These are phyloP conservation scores for Ceratobasidium sp. DNA, from an alignment of 1,284 basidiomycete species.

Conservation along the genomic window DNA sequence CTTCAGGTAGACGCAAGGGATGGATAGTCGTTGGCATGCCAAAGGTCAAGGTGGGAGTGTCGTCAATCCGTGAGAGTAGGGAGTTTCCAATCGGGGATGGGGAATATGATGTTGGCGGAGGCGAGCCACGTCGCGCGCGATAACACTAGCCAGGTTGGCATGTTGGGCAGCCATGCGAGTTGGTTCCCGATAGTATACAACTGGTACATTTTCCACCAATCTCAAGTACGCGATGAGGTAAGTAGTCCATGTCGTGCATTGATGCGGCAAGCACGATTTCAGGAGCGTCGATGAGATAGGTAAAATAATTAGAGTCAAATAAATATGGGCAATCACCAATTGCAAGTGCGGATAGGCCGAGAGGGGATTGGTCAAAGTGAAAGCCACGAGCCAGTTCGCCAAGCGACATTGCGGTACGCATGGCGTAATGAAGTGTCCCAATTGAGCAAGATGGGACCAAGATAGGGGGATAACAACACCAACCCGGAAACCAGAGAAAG, in stretches of 20 bases:
- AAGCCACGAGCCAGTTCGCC: constrained; percentile 25
- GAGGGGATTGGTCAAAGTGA: not conserved
- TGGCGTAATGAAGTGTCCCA: not conserved
- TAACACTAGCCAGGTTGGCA: not conserved
- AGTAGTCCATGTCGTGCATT: constrained; percentile 32
- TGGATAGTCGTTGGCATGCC: constrained; percentile 89
- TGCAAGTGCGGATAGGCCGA: no score
- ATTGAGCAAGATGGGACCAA: not conserved
- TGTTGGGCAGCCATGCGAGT: not conserved
- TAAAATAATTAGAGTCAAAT: not conserved
- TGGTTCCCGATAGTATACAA: not conserved
- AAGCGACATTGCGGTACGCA: not conserved
- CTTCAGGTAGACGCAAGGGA: constrained; percentile 88
- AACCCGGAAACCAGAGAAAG: not conserved
- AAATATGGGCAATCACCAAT: no score
- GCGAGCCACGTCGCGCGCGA: not conserved
- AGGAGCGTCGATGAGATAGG: constrained; percentile 54
- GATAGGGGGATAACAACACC: not conserved
- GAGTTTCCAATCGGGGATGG: constrained; percentile 17
- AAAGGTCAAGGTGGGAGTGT: constrained; percentile 94
- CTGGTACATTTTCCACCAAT: constrained; percentile 20
- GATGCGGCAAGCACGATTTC: constrained; percentile 88
- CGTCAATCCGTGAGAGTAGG: constrained; percentile 46
- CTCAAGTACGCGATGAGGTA: constrained; percentile 6
- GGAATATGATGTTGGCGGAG: constrained; percentile 7